Percentiles rank a stretch among this genome's conserved stretches.
Evolutionary conservation across 441 rosid species (phyloP).

Genomic region (Aleurites moluccanus): DNA sequence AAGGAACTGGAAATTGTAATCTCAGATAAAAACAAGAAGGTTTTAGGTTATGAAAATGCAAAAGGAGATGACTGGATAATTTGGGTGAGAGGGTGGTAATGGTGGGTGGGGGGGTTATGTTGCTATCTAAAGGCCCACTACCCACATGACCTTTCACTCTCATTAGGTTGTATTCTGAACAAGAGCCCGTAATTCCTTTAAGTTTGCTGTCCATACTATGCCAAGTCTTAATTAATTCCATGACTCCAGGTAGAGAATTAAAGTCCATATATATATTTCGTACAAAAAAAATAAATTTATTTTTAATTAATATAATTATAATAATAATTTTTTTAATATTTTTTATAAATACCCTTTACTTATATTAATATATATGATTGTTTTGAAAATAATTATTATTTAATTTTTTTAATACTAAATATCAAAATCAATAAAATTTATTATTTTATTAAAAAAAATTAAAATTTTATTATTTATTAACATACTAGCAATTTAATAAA

Average conservation of each 20-base stretch:
- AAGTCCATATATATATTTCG: no score
- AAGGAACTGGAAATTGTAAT: no score
- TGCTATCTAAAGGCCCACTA: conserved; percentile 26
- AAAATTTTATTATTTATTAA: no score
- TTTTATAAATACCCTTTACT: no score
- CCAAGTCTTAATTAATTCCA: conserved; percentile 17
- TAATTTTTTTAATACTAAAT: no score
- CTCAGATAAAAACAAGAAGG: background rate
- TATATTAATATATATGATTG: no score
- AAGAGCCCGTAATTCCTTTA: conserved; percentile 6
- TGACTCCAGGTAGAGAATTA: conserved; percentile 3
- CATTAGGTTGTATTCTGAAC: conserved; percentile 25
- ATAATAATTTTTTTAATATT: background rate
- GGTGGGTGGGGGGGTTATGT: background rate
- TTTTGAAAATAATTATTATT: no score
- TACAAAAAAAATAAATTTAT: no score
- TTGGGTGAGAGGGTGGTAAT: conserved; percentile 4
- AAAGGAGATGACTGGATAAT: background rate
- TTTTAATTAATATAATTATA: no score
- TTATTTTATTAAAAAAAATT: no score
- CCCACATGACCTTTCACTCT: conserved; percentile 43
- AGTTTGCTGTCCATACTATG: conserved; percentile 18
- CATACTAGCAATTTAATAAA: no score
- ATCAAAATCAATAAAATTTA: no score
- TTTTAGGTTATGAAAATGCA: background rate